Conservation (phyloP, 2,329 filamentous ascomycete species). For the Teratosphaeria gauchensis region DNA sequence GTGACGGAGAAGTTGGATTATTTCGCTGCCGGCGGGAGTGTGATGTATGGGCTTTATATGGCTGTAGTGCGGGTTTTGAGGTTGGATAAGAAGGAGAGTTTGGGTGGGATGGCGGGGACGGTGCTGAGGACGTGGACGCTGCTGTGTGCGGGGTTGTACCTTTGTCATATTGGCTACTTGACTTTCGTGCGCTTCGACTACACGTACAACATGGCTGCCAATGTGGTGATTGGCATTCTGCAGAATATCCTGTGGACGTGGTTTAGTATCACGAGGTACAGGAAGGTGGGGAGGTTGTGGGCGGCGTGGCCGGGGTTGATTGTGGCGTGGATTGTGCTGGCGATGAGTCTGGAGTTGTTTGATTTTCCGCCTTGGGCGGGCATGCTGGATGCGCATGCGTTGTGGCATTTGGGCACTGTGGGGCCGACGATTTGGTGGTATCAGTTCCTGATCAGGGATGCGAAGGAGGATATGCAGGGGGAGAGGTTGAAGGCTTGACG, state of each 20-base stretch:
- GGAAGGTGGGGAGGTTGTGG: conserved; percentile 63
- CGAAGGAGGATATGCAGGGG: conserved; percentile 68
- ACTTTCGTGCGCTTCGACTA: conserved; percentile 88
- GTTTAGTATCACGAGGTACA: conserved; percentile 69
- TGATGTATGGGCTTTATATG: conserved; percentile 87
- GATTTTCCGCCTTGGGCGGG: conserved; percentile 83
- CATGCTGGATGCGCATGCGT: conserved; percentile 80
- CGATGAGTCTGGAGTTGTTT: conserved; percentile 91
- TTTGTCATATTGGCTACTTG: conserved; percentile 70
- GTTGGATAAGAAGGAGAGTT: conserved; percentile 50
- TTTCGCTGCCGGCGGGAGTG: conserved; percentile 80
- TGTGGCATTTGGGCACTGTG: conserved; percentile 95
- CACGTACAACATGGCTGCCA: conserved; percentile 95
- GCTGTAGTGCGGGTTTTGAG: conserved; percentile 73
- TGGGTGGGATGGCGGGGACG: conserved; percentile 20
- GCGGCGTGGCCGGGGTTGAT: conserved; percentile 82
- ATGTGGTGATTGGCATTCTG: conserved; percentile 69
- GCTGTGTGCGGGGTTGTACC: conserved; percentile 62
- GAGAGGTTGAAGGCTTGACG: conserved; percentile 59
- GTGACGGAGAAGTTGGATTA: conserved; percentile 93
- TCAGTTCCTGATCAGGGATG: conserved; percentile 83
- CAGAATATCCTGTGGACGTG: conserved; percentile 79
- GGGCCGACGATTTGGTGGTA: conserved; percentile 85
- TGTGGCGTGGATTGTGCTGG: conserved; percentile 81
- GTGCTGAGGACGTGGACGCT: conserved; percentile 66